A percentile compares a stretch with the other conserved stretches of the same genome.
phyloP scores from a whole-genome alignment of 139 green algal species.

The Micractinium conductrix region DNA sequence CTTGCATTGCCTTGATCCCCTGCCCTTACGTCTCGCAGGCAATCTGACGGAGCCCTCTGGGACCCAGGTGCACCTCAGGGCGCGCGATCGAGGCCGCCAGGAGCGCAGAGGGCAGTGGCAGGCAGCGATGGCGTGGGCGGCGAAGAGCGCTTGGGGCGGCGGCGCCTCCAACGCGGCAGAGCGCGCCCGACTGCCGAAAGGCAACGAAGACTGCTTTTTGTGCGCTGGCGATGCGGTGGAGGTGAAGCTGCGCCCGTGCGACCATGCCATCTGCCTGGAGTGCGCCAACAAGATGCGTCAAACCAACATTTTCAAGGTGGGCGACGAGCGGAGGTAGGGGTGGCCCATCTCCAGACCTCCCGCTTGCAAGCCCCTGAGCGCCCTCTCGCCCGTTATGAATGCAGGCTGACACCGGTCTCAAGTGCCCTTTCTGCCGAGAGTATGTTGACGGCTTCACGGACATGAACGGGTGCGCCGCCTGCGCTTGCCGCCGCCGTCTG shows the following conservation, averaged over 20 bases:
- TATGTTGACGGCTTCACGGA: slow-evolving; percentile 39
- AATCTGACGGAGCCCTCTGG: too few species aligned
- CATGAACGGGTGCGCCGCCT: slow-evolving; percentile 19
- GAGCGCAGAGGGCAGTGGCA: too few species aligned
- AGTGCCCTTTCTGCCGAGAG: slow-evolving; percentile 44
- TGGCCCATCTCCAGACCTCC: neutral
- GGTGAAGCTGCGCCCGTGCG: slow-evolving; percentile 30
- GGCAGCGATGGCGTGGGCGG: slow-evolving; percentile 7
- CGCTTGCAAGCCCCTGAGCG: neutral
- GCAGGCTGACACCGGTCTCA: slow-evolving; percentile 49
- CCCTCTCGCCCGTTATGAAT: neutral
- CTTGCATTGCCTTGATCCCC: too few species aligned
- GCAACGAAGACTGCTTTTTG: slow-evolving; percentile 17
- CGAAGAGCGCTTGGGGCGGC: neutral
- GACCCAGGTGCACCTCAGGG: too few species aligned
- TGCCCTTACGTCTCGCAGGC: too few species aligned
- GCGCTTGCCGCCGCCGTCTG: neutral
- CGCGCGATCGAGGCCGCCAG: too few species aligned
- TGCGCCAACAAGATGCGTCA: slow-evolving; percentile 25
- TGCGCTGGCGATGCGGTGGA: neutral
- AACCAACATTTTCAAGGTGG: slow-evolving; percentile 42
- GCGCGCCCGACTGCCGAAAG: slow-evolving; percentile 9
- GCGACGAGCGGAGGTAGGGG: neutral
- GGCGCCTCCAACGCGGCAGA: neutral
- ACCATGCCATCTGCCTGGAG: slow-evolving; percentile 22